Evolutionary conservation across 495 filamentous ascomycete species (phyloP), one percentile per base, ranked within the genome.

Genomic region (Aspergillus leporis): DNA sequence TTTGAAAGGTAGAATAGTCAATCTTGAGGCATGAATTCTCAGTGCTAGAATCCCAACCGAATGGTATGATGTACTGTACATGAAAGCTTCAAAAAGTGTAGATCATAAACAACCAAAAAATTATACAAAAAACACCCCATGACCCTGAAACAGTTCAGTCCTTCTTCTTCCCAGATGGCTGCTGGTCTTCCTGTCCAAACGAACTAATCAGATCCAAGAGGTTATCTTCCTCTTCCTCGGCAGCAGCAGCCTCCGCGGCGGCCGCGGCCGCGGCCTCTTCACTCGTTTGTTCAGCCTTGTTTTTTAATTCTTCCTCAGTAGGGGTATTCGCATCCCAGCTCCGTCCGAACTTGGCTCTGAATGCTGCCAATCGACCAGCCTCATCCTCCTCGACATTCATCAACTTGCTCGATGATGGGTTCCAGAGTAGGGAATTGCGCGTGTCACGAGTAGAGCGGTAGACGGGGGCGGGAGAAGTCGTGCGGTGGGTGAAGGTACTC

Each of bases 351-450:
- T 86, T 82, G 59, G 81, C 81, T 53, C 94, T 79, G 80, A 98
- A 98, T 36, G 90, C 89, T 51, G 85, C 86, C 65, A 98, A 73
- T 67, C 90, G 86, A 28, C 94, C 94, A 22, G 94, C 95, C 85
- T 98, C 94, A 69, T 98, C 94, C 59, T 93, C 86, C 74, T 98
- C 95, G 55, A 97, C 82, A 66, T 92, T 95, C 68, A 86, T 76
- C 70, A 98, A 75, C 55, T 87, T 86, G 69, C 85, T 84, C 58
- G 85, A 83, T 36, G 78, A 83, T 2, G 94, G 95, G 70, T 98
- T 94, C 94, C 94, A 98, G 30, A 97, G 73, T 4, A 87, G 76
- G 59, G 90, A 85, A 80, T 98, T 98, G 62, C 90, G 85, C 48
- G 85, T 88, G 81, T 98, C 94, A 72, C 93, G 92, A 43, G 82